Evolutionary conservation across 805 yeast genomes (phyloP).

Genomic region (Kuraishia molischiana): DNA sequence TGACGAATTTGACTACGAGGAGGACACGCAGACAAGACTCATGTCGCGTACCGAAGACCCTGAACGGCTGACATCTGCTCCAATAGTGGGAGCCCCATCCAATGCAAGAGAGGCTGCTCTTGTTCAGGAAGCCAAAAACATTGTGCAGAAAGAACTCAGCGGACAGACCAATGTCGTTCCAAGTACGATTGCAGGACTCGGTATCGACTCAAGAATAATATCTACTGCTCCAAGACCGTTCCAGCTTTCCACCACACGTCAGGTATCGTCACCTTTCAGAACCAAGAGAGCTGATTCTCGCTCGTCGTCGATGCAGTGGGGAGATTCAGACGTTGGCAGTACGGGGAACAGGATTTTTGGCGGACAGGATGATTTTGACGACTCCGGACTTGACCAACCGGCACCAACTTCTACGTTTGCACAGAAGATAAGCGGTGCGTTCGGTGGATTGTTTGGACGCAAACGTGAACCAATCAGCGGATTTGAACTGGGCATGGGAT

Average conservation of each 20-base stretch:
- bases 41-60: constrained; percentile 1
- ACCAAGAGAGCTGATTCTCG: not conserved
- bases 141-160: constrained; percentile 13
- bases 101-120: constrained; percentile 10
- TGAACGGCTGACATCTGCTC: not conserved
- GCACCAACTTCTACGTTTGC: not conserved
- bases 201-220: constrained; percentile 1
- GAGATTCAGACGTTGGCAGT: not conserved
- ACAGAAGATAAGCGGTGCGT: not conserved
- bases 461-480: not conserved
- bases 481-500: not conserved
- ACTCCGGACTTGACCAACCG: not conserved
- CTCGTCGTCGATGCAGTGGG: not conserved
- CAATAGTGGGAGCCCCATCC: not conserved
- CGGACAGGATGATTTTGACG: not conserved
- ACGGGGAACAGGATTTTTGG: not conserved
- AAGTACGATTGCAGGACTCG: not conserved
- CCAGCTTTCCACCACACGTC: constrained; percentile 7
- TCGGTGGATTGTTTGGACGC: not conserved
- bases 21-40: constrained; percentile 7
- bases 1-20: constrained; percentile 20
- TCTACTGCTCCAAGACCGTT: constrained; percentile 8
- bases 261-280: constrained; percentile 2
- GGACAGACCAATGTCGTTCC: constrained; percentile 1
- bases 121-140: constrained; percentile 17